These are phyloP conservation scores for Fusarium caatingaense DNA, from an alignment of 2,329 filamentous ascomycete species.

Conservation along the genomic window DNA sequence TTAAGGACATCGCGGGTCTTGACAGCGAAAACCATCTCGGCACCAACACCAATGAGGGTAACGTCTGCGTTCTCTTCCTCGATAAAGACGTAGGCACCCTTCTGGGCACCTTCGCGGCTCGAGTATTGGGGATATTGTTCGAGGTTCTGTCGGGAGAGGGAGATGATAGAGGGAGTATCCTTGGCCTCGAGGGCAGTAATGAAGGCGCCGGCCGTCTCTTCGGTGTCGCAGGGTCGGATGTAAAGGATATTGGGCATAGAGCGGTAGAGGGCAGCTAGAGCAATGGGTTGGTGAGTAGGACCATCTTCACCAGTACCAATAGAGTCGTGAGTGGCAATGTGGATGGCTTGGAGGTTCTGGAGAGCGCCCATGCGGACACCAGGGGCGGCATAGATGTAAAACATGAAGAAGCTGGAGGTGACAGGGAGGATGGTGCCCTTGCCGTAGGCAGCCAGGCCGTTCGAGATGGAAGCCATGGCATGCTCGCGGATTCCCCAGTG, in stretches of 20 bases:
- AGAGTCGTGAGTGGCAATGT: slow-evolving; percentile 70
- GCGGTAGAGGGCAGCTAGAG: slow-evolving; percentile 66
- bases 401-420: slow-evolving; percentile 72
- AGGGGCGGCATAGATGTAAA: slow-evolving; percentile 68
- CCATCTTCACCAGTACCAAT: slow-evolving; percentile 71
- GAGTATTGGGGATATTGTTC: slow-evolving; percentile 54
- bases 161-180: slow-evolving; percentile 60
- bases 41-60: slow-evolving; percentile 56
- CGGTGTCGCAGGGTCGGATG: slow-evolving; percentile 68
- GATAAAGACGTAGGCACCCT: slow-evolving; percentile 60
- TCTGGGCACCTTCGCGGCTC: slow-evolving; percentile 54
- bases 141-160: slow-evolving; percentile 58
- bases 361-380: slow-evolving; percentile 71
- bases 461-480: slow-evolving; percentile 68
- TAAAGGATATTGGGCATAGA: slow-evolving; percentile 72
- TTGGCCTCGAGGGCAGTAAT: slow-evolving; percentile 57
- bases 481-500: slow-evolving; percentile 72
- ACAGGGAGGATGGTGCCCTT: slow-evolving; percentile 67
- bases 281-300: slow-evolving; percentile 72
- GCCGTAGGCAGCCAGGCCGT: slow-evolving; percentile 69
- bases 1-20: slow-evolving; percentile 53
- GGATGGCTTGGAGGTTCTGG: slow-evolving; percentile 65
- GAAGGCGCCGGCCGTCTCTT: slow-evolving; percentile 68
- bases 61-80: slow-evolving; percentile 58
- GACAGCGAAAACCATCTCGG: slow-evolving; percentile 51